phyloP scores from a whole-genome alignment of 2,329 filamentous ascomycete species.

The Cytospora piceae region DNA sequence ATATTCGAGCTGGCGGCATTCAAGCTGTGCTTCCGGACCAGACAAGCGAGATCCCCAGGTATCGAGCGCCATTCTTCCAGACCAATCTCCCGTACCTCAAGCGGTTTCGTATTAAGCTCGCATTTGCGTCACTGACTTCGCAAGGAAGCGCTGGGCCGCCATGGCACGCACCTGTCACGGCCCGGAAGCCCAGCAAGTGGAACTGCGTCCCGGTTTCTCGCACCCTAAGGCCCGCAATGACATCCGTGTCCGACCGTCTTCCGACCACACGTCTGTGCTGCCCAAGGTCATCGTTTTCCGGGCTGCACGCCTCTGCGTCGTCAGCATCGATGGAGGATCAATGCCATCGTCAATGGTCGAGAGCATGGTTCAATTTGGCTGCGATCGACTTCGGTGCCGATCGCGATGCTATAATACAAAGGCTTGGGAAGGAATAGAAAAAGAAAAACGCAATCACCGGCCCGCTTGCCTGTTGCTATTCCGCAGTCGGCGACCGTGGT shows the following conservation, averaged over 20 bases:
- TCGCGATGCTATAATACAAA: neutral
- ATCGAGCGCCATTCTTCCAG: too few species aligned
- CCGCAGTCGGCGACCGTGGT: neutral
- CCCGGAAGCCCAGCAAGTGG: neutral
- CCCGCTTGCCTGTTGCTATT: neutral
- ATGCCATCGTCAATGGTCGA: too few species aligned
- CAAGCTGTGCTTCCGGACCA: too few species aligned
- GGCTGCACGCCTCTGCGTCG: neutral
- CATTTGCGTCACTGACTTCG: neutral
- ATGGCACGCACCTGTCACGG: neutral
- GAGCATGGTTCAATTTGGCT: neutral
- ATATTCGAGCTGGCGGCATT: too few species aligned
- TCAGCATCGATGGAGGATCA: neutral
- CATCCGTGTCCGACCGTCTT: neutral
- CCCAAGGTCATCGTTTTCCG: neutral
- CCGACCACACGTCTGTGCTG: neutral
- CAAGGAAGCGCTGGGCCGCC: neutral
- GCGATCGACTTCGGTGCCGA: neutral
- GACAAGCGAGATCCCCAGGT: too few species aligned
- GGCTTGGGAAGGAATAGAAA: neutral
- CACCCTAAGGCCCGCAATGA: neutral
- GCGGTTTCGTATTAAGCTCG: too few species aligned
- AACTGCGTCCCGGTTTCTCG: neutral
- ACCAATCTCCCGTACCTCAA: too few species aligned
- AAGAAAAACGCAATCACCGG: too few species aligned